Evolutionary conservation across 257 asterid genomes (phyloP), one percentile per base, ranked within the genome.

Genomic region (Pogostemon cablin): DNA sequence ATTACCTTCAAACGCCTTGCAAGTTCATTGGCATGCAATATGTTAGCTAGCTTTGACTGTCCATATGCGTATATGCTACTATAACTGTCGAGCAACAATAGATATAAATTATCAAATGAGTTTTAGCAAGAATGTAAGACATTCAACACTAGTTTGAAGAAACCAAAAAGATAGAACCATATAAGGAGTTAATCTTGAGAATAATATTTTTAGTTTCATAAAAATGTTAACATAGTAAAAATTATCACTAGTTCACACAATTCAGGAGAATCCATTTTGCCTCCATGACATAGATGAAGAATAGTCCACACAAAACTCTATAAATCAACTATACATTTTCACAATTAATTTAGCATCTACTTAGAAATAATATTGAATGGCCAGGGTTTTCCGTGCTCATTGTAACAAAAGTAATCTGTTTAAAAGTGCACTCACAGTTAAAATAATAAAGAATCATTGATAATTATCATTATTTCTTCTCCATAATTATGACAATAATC

Each of bases 1-100:
- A 65, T 78, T 85, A 90, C 97, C 97, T 86, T 81, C 43, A 90
- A 78, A 37, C 82, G 83, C 65, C 80, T 85, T 3, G 91, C 67
- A 11, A 90, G 96, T 72, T 90, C 96, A 75, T 80, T 85, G 5
- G 91, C 87, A 8, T 90, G 97, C 81, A 90, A 76, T 74, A 85
- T 69, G 74, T 90, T 90, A 58, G 96, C 93, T 32, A 90, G 87
- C 86, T 72, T 90, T 50, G 97, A 90, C 75, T 88, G 96, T 39
- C 97, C 93, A 78, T 90, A 90, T 44, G 96, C 97, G n/a, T 3
- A 15, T 3, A 84, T 3, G 63, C 67, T 71, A 20, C 15, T 63
- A 78, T 89, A 87, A 72, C 95, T 89, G 87, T 65, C 77, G 66
- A 71, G 25, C 9, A 74, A 41, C 20, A 59, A 75, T 35, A 42